These are phyloP conservation scores for Blastobotrys capitulatus DNA, from an alignment of 1,139 yeast genomes.

Conservation along the genomic window DNA sequence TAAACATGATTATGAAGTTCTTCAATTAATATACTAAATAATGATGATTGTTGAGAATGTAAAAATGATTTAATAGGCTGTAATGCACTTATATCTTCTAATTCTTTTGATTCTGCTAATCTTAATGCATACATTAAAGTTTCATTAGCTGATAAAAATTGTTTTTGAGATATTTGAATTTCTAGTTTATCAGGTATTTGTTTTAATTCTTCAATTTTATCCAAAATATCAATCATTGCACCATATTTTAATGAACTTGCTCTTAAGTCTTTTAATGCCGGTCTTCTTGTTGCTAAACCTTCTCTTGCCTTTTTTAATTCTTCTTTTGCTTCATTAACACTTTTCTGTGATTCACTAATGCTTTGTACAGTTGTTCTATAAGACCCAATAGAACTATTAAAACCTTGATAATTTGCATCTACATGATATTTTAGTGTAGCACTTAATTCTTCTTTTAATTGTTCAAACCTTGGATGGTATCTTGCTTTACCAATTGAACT, in stretches of 20 bases:
- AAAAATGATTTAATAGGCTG: constrained; percentile 52
- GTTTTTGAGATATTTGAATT: constrained; percentile 56
- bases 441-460: constrained; percentile 51
- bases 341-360: constrained; percentile 52
- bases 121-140: constrained; percentile 53
- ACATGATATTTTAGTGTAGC: constrained; percentile 63
- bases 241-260: constrained; percentile 56
- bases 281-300: constrained; percentile 51
- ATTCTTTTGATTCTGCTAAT: constrained; percentile 51
- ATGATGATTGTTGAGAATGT: constrained; percentile 51
- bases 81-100: constrained; percentile 62
- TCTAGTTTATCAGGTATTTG: constrained; percentile 62
- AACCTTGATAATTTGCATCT: constrained; percentile 71
- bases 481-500: constrained; percentile 87
- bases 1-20: constrained; percentile 73
- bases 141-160: constrained; percentile 63
- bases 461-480: constrained; percentile 51
- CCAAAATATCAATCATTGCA: constrained; percentile 66
- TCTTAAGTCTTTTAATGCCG: constrained; percentile 58
- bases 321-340: constrained; percentile 46
- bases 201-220: constrained; percentile 59
- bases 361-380: constrained; percentile 57
- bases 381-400: constrained; percentile 76
- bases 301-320: constrained; percentile 46
- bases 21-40: constrained; percentile 70